phyloP scores from a whole-genome alignment of 2,329 filamentous ascomycete species.

The Fusarium buxicola region DNA sequence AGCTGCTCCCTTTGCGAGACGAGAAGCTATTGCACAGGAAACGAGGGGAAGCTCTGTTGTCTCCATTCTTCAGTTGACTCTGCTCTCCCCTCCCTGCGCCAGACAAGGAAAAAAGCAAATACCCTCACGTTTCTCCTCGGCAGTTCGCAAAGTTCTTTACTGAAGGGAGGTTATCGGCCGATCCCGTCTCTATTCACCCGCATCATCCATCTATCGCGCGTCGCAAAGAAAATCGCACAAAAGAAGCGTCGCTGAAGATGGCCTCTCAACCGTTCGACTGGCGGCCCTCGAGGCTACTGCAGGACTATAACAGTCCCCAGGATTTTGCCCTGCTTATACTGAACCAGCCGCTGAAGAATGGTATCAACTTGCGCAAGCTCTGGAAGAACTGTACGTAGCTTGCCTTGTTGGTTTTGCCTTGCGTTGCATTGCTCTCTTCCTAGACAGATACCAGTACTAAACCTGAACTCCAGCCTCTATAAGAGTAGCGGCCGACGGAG shows the following conservation, averaged over 20 bases:
- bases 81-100: conserved; percentile 2
- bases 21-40: conserved; percentile 34
- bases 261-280: conserved; percentile 51
- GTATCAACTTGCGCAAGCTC: conserved; percentile 60
- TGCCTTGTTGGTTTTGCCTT: not conserved
- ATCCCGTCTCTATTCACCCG: not conserved
- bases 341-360: conserved; percentile 62
- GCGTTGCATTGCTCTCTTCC: not conserved
- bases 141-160: not conserved
- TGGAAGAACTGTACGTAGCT: conserved; percentile 60
- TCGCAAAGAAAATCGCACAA: not conserved
- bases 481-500: conserved; percentile 88
- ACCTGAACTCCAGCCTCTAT: conserved; percentile 63
- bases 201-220: not conserved
- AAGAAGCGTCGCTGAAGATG: conserved; percentile 31
- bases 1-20: conserved; percentile 2
- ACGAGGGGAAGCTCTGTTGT: conserved; percentile 28
- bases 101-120: conserved; percentile 22
- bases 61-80: conserved; percentile 1
- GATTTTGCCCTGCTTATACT: conserved; percentile 62
- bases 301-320: conserved; percentile 48
- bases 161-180: not conserved
- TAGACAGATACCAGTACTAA: conserved; percentile 33
- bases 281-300: conserved; percentile 54
- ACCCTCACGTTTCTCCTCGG: not conserved